Conservation (phyloP, 495 filamentous ascomycete genomes). For the Filosporella fistucella region DNA sequence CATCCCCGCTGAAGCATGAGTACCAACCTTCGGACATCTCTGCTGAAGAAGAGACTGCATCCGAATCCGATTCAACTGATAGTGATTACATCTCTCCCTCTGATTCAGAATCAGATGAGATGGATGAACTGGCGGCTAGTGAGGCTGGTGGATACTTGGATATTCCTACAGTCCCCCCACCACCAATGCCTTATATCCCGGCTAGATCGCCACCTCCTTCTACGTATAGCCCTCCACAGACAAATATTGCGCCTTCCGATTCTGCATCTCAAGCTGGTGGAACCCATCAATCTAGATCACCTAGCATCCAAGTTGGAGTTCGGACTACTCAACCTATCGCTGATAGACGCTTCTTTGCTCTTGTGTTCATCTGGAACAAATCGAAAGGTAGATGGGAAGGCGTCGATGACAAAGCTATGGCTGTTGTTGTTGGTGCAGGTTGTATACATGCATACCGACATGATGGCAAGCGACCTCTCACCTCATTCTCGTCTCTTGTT, state of each 20-base stretch:
- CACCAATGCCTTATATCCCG: too few relatives aligned
- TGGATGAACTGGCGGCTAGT: slow-evolving; percentile 9
- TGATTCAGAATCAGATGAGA: slow-evolving; percentile 43
- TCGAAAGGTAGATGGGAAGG: slow-evolving; percentile 74
- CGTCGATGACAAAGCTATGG: slow-evolving; percentile 52
- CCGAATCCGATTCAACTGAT: slow-evolving; percentile 38
- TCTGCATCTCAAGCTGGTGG: slow-evolving; percentile 77
- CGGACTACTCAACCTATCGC: too few relatives aligned
- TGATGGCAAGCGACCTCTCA: slow-evolving; percentile 38
- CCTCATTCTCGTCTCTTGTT: slow-evolving; percentile 14
- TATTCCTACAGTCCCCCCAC: slow-evolving; percentile 42
- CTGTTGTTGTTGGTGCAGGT: slow-evolving; percentile 77
- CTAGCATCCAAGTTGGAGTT: slow-evolving; percentile 12
- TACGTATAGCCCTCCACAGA: slow-evolving; percentile 25
- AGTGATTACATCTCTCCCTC: slow-evolving; percentile 25
- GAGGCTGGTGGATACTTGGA: too few relatives aligned
- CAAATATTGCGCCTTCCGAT: slow-evolving; percentile 66
- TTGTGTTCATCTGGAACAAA: slow-evolving; percentile 81
- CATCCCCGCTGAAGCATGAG: slow-evolving; percentile 95
- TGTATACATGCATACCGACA: slow-evolving; percentile 80
- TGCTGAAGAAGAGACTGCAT: slow-evolving; percentile 24
- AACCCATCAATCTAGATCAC: too few relatives aligned
- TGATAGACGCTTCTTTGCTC: slow-evolving; percentile 69
- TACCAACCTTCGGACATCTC: slow-evolving; percentile 89
- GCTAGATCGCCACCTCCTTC: too few relatives aligned